Evolutionary conservation across 495 filamentous ascomycete genomes (phyloP), one percentile per base, ranked within the genome.

Genomic region (Talaromyces stipitatus): DNA sequence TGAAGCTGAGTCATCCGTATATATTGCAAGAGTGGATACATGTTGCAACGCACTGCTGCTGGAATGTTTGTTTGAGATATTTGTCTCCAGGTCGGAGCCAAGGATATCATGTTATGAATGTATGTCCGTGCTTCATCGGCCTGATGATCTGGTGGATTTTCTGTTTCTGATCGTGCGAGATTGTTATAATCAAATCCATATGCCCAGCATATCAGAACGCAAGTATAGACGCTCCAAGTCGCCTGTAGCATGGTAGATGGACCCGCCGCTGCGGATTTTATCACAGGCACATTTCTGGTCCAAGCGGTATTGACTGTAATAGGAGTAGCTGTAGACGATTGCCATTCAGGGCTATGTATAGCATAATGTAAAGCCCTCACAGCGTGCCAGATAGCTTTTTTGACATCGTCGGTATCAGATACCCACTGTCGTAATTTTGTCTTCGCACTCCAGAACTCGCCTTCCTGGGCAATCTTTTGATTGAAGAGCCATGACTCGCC

Each of bases 401-500:
- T 50, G 14, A 58, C 50, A 20, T 43, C 29, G n/a, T 58, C 55
- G 5, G 50, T 59, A 23, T 55, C 27, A 20, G 46, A 50, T 4
- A 62, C 54, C 62, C 62, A 65, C 20, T 46, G n/a, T 28, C 62
- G 61, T 7, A 65, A 26, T 22, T 50, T 27, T 18, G 12, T 29
- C 46, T 63, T 65, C n/a, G 61, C 58, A 23, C 29, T 32, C 11
- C 33, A 27, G 36, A 63, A 65, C 7, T 54, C 50, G 11, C 16
- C 27, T 51, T 62, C 50, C 20, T 62, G 54, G 23, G 61, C 50
- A 27, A 61, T 43, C 30, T 65, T 65, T n/a, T 59, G 56, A 22
- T 61, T 61, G 55, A 65, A 63, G 38, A 62, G 60, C 62, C 62
- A 65, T 5, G 62, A 62, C 53, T 63, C 60, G 22, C 62, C 60